These are phyloP conservation scores for Rhipidocladum racemiflorum DNA, from an alignment of 176 grass and related monocot species.

Conservation along the genomic window DNA sequence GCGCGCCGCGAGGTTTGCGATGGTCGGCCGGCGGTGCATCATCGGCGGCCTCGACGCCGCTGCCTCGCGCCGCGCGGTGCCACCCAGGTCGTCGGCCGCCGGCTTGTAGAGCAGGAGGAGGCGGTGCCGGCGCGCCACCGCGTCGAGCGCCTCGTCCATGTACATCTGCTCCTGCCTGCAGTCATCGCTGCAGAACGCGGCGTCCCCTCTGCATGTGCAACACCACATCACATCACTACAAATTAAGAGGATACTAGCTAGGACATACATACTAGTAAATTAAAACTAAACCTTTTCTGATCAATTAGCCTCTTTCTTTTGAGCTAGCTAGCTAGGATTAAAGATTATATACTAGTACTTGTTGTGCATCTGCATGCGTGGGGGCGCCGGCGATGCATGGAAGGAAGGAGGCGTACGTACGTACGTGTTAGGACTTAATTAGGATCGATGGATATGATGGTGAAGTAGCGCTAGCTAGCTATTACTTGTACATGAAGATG, in stretches of 20 bases:
- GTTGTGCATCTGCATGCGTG: not conserved
- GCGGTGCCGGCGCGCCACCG: conserved; percentile 40
- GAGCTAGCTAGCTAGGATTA: not conserved
- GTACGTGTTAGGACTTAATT: too few relatives aligned
- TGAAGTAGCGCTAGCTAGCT: not conserved
- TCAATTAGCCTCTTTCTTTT: not conserved
- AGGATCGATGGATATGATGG: too few relatives aligned
- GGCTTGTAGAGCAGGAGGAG: not conserved
- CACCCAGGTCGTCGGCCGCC: not conserved
- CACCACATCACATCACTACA: not conserved
- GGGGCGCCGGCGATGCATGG: not conserved
- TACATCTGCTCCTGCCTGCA: conserved; percentile 73
- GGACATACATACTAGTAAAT: not conserved
- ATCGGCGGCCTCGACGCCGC: not conserved
- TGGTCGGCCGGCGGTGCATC: conserved; percentile 52
- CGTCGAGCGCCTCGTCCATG: conserved; percentile 75
- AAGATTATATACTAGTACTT: not conserved
- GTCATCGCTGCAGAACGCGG: conserved; percentile 71
- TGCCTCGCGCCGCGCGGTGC: not conserved
- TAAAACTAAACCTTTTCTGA: not conserved
- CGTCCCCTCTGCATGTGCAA: conserved; percentile 50
- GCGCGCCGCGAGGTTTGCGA: conserved; percentile 52
- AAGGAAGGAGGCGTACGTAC: not conserved
- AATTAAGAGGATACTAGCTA: too few relatives aligned
- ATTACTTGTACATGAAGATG: conserved; percentile 90